Percentiles rank a stretch among this genome's conserved stretches.
Evolutionary conservation across 2,329 filamentous ascomycete genomes (phyloP).

Genomic region (Paraconiothyrium sp.): DNA sequence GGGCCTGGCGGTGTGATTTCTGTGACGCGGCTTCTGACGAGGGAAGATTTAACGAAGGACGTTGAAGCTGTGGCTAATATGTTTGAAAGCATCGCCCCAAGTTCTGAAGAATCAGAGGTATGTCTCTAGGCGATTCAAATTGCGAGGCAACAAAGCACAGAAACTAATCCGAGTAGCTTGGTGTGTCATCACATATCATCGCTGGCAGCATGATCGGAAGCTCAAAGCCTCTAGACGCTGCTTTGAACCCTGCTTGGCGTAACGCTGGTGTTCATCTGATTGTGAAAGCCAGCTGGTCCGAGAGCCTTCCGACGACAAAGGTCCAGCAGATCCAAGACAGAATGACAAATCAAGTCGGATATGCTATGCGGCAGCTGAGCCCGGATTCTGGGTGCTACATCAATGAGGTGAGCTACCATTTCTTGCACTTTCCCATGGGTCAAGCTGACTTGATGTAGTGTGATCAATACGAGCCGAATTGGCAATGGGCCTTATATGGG

Average conservation of each 20-base stretch:
- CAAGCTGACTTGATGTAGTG: not conserved
- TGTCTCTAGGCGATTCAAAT: not conserved
- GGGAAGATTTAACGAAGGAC: too few species aligned
- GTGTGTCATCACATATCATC: constrained; percentile 6
- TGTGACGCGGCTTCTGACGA: constrained; percentile 3
- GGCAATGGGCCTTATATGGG: constrained; percentile 27
- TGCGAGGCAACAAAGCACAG: not conserved
- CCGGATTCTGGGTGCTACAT: constrained; percentile 28
- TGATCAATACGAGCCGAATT: constrained; percentile 26
- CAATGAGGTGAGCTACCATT: constrained; percentile 20
- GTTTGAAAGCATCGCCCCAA: too few species aligned
- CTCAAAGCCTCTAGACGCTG: constrained; percentile 20
- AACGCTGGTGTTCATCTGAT: constrained; percentile 22
- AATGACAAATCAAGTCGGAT: constrained; percentile 10
- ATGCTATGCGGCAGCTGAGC: constrained; percentile 17
- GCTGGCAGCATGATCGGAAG: constrained; percentile 24
- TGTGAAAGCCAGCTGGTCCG: constrained; percentile 12
- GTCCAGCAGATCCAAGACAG: not conserved
- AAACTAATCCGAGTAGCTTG: not conserved
- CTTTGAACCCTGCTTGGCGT: constrained; percentile 26
- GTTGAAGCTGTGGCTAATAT: too few species aligned
- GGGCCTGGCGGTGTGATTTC: not conserved
- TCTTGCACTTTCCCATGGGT: not conserved
- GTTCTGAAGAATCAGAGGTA: not conserved
- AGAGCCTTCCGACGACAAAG: not conserved